Percentiles rank a stretch among this genome's conserved stretches.
Evolutionary conservation across 352 stramenopile species (phyloP).

Genomic region (Phytophthora citricola): DNA sequence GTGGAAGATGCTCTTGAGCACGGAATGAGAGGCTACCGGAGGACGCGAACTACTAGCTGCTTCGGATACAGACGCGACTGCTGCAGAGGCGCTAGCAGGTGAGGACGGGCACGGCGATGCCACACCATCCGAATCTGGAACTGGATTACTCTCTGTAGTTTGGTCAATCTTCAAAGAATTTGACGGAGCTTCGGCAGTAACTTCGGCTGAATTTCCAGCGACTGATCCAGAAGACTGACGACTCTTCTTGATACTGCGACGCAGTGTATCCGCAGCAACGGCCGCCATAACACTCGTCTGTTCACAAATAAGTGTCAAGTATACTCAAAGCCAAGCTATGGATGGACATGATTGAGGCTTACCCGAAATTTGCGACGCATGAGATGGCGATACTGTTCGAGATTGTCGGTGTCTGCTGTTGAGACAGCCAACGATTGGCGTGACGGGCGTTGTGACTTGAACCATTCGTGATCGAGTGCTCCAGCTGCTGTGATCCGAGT

Average conservation of each 20-base stretch:
- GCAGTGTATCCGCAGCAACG: slow-evolving; percentile 61
- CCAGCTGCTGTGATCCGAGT: slow-evolving; percentile 41
- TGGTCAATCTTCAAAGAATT: slow-evolving; percentile 3
- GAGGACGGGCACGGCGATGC: slow-evolving; percentile 23
- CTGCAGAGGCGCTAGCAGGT: slow-evolving; percentile 23
- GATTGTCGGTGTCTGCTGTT: slow-evolving; percentile 52
- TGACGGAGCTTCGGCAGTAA: not conserved
- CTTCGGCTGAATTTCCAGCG: not conserved
- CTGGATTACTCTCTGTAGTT: not conserved
- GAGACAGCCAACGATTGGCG: slow-evolving; percentile 52
- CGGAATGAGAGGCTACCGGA: slow-evolving; percentile 18
- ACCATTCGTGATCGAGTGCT: slow-evolving; percentile 59
- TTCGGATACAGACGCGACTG: slow-evolving; percentile 2
- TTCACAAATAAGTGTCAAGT: not conserved
- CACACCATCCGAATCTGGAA: not conserved
- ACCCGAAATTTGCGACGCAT: slow-evolving; percentile 79
- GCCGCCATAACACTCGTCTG: slow-evolving; percentile 68
- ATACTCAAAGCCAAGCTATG: slow-evolving; percentile 1
- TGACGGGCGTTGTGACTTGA: slow-evolving; percentile 50
- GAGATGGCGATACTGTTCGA: slow-evolving; percentile 58
- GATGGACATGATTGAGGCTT: not conserved
- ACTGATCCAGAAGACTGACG: slow-evolving; percentile 33
- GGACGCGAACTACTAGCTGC: not conserved
- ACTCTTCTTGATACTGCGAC: slow-evolving; percentile 54
- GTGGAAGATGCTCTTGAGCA: slow-evolving; percentile 43